Evolutionary conservation across 2,329 filamentous ascomycete genomes (phyloP).

Genomic region (Paecilomyces niveus): DNA sequence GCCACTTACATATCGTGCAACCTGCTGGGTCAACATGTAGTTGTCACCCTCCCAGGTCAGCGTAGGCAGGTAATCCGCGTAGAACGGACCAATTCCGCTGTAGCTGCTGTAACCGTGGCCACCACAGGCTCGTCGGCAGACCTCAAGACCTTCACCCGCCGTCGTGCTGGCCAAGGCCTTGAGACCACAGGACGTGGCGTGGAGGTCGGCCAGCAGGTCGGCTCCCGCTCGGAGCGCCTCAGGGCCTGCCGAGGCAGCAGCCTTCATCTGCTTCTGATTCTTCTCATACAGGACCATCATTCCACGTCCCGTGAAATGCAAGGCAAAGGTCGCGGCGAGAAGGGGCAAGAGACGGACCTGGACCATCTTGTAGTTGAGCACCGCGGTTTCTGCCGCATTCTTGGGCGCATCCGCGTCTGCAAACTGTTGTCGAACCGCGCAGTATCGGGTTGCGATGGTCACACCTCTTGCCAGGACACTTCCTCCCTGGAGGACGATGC

Average conservation of each 20-base stretch:
- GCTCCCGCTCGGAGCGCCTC: slow-evolving; percentile 59
- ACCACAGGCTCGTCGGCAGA: slow-evolving; percentile 67
- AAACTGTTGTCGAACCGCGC: slow-evolving; percentile 68
- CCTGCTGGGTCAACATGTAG: slow-evolving; percentile 77
- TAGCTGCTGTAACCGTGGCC: slow-evolving; percentile 71
- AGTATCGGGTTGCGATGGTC: slow-evolving; percentile 70
- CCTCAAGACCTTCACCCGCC: slow-evolving; percentile 66
- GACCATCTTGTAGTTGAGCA: slow-evolving; percentile 76
- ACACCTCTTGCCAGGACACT: slow-evolving; percentile 66
- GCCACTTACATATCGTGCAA: slow-evolving; percentile 55
- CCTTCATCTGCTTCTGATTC: slow-evolving; percentile 62
- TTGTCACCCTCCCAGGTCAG: slow-evolving; percentile 72
- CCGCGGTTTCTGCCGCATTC: slow-evolving; percentile 60
- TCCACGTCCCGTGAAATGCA: slow-evolving; percentile 69
- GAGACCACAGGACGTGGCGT: slow-evolving; percentile 68
- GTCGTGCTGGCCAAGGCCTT: slow-evolving; percentile 67
- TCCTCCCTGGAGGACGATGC: slow-evolving; percentile 67
- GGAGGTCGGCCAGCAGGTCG: slow-evolving; percentile 60
- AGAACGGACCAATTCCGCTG: slow-evolving; percentile 68
- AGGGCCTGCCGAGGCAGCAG: slow-evolving; percentile 47
- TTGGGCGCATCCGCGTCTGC: slow-evolving; percentile 62
- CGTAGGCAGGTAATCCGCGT: slow-evolving; percentile 67
- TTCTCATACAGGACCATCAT: slow-evolving; percentile 70
- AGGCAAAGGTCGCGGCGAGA: slow-evolving; percentile 66
- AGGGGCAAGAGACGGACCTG: slow-evolving; percentile 66